phyloP scores from a whole-genome alignment of 2,329 filamentous ascomycete genomes.

The Xylariaceae sp. region DNA sequence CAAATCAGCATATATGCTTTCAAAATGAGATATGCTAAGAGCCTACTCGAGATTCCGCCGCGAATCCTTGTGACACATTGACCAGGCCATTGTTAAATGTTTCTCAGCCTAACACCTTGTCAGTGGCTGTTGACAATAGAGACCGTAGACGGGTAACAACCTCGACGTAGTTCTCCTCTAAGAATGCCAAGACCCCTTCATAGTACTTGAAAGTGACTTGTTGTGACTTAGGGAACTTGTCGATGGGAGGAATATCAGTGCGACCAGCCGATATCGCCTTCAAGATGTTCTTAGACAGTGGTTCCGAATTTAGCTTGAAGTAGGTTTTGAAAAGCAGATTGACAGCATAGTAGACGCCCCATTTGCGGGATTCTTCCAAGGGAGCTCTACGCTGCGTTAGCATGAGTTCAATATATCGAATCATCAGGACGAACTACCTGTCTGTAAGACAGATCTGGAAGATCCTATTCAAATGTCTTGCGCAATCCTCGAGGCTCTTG shows the following conservation, averaged over 20 bases:
- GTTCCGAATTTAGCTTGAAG: constrained; percentile 90
- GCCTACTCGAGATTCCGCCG: constrained; percentile 80
- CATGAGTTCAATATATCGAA: background rate
- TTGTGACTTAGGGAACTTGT: constrained; percentile 85
- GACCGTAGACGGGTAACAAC: constrained; percentile 49
- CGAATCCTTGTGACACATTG: constrained; percentile 76
- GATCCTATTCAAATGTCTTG: constrained; percentile 87
- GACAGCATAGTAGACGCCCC: constrained; percentile 94
- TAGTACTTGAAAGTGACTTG: constrained; percentile 97
- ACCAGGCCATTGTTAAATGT: constrained; percentile 79
- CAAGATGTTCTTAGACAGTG: constrained; percentile 88
- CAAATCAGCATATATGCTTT: constrained; percentile 27
- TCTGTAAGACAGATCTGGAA: constrained; percentile 91
- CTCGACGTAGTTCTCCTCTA: constrained; percentile 90
- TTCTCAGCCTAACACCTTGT: constrained; percentile 68
- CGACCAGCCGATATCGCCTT: constrained; percentile 78
- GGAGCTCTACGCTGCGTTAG: constrained; percentile 64
- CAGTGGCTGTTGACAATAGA: constrained; percentile 4
- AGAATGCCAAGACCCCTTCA: constrained; percentile 87
- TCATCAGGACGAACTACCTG: constrained; percentile 61
- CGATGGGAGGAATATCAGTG: constrained; percentile 80
- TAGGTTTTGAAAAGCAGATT: constrained; percentile 98
- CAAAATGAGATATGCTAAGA: constrained; percentile 23
- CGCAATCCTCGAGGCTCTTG: constrained; percentile 87
- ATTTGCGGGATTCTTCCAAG: constrained; percentile 90